Conservation (phyloP, 2,329 filamentous ascomycete species). For the Microcyclospora tardicrescens region DNA sequence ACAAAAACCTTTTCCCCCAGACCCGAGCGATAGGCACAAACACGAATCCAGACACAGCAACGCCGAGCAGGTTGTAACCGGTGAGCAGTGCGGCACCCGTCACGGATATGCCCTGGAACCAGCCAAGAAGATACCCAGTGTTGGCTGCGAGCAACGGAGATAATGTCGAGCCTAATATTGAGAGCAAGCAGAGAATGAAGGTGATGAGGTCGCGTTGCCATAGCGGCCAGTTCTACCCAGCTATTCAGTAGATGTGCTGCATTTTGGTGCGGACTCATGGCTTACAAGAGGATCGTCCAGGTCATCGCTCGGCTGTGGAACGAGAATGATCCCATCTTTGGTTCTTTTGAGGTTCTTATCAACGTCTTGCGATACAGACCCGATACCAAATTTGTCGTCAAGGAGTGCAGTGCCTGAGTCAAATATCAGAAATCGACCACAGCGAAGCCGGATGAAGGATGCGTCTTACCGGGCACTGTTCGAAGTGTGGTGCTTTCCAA, state of each 20-base stretch:
- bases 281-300: slow-evolving; percentile 12
- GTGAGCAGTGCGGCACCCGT: slow-evolving; percentile 56
- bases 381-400: too few relatives aligned
- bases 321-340: slow-evolving; percentile 8
- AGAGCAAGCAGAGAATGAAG: slow-evolving; percentile 58
- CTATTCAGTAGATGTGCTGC: not conserved
- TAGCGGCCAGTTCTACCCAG: slow-evolving; percentile 59
- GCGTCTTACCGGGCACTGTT: too few relatives aligned
- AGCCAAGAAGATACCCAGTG: slow-evolving; percentile 58
- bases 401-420: too few relatives aligned
- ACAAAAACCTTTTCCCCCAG: slow-evolving; percentile 81
- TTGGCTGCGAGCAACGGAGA: slow-evolving; percentile 77
- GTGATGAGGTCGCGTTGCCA: slow-evolving; percentile 73
- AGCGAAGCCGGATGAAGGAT: too few relatives aligned
- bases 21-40: slow-evolving; percentile 75
- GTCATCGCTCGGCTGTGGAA: slow-evolving; percentile 11
- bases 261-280: not conserved
- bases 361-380: too few relatives aligned
- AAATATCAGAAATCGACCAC: too few relatives aligned
- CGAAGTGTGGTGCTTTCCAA: too few relatives aligned
- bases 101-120: slow-evolving; percentile 51
- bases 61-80: slow-evolving; percentile 70
- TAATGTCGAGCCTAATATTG: slow-evolving; percentile 67
- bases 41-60: slow-evolving; percentile 63
- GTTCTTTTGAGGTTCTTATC: not conserved